phyloP scores from a whole-genome alignment of 768 basidiomycete genomes.

The Calocybe cyanea region DNA sequence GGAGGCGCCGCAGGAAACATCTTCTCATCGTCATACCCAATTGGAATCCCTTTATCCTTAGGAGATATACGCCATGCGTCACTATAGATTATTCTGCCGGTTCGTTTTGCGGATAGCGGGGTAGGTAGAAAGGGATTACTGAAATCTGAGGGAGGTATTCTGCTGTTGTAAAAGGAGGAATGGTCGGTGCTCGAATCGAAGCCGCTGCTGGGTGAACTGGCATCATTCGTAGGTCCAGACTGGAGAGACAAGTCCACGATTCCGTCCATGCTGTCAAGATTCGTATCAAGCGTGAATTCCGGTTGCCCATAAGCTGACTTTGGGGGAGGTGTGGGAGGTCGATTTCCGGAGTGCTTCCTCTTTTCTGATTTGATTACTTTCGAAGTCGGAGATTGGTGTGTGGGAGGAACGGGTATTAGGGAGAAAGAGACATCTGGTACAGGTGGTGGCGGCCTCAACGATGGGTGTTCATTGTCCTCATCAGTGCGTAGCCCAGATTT shows the following conservation, averaged over 20 bases:
- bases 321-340: slow-evolving; percentile 26
- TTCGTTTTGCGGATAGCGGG: slow-evolving; percentile 22
- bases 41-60: slow-evolving; percentile 24
- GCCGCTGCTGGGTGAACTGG: slow-evolving; percentile 40
- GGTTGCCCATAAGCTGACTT: slow-evolving; percentile 27
- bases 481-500: slow-evolving; percentile 33
- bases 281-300: slow-evolving; percentile 52
- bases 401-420: slow-evolving; percentile 15
- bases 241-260: slow-evolving; percentile 55
- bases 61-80: slow-evolving; percentile 48
- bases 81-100: slow-evolving; percentile 18
- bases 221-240: slow-evolving; percentile 20
- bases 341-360: slow-evolving; percentile 28
- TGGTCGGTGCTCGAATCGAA: slow-evolving; percentile 34
- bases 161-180: slow-evolving; percentile 18
- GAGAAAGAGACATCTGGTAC: slow-evolving; percentile 23
- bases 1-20: slow-evolving; percentile 11
- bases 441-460: slow-evolving; percentile 30
- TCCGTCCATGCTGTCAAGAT: slow-evolving; percentile 76
- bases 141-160: slow-evolving; percentile 31
- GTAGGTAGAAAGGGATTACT: slow-evolving; percentile 38
- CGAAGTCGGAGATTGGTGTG: slow-evolving; percentile 9
- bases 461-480: slow-evolving; percentile 34
- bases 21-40: slow-evolving; percentile 3
- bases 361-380: slow-evolving; percentile 30